Base-by-base conservation (phyloP, 169 alveolate species). In the Theileria annulata region DNA sequence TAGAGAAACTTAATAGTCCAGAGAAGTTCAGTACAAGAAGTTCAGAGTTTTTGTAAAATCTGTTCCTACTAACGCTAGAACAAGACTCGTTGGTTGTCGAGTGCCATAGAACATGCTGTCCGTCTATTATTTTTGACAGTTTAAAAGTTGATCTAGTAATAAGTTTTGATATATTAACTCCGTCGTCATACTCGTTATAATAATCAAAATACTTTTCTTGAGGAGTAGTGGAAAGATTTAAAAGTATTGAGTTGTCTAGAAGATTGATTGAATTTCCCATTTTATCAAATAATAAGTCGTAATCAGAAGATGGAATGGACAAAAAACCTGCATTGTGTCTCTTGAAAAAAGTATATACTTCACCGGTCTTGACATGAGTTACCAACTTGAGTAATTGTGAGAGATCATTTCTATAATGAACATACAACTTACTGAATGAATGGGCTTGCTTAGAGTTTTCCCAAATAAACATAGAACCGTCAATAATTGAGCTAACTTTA, bases 111-210 rank as follows among this genome's bases (percentile, higher is more conserved):
- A 60, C 27, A 12, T 60, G 17, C 19, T 60, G 69, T 2, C 69
- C 69, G 69, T 60, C 69, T n/a, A 60, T 9, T 60, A 60, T 60
- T n/a, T n/a, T 60, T 60, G 69, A 27, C 27, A 60, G 69, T 33
- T 60, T 60, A 9, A 60, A 60, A 4, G 33, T 9, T 3, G 69
- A 60, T n/a, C 33, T 60, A 60, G 69, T 60, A 2, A 60, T 27
- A 33, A 23, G 33, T 33, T 60, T 60, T 33, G 69, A 13, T n/a
- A 60, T 33, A n/a, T 60, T 9, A 13, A 60, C 69, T 60, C 69
- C 69, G 69, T 60, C 69, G 35, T 60, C 69, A n/a, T 23, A 60
- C 27, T 60, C 69, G 69, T 13, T n/a, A 5, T 19, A 60, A 60
- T 60, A 60, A n/a, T 60, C 69, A 33, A 60, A 60, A 27, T 13